Conservation (phyloP, 2,329 filamentous ascomycete species). For the Colletotrichum godetiae region DNA sequence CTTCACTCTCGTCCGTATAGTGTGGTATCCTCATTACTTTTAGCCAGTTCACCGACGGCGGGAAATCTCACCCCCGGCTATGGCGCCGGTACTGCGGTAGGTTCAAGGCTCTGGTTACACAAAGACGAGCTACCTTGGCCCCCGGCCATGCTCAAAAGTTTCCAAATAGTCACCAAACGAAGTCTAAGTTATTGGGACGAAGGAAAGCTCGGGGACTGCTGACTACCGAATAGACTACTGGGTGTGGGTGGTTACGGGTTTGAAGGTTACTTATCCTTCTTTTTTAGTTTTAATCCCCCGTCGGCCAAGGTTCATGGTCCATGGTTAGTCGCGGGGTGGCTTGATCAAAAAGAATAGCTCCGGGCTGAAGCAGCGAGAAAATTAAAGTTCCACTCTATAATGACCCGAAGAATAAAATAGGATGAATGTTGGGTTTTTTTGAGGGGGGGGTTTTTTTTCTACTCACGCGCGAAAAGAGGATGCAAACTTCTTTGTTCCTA, state of each 20-base stretch:
- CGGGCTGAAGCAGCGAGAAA: background rate
- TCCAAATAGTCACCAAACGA: background rate
- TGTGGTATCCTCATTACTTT: background rate
- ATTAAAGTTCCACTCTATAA: background rate
- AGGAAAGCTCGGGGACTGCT: background rate
- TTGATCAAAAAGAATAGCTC: background rate
- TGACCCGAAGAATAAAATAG: background rate
- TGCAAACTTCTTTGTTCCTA: background rate
- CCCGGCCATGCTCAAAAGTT: background rate
- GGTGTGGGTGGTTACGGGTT: background rate
- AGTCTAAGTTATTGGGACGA: background rate
- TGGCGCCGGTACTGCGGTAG: background rate
- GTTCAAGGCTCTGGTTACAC: background rate
- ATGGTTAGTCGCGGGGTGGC: background rate
- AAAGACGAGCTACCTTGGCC: background rate
- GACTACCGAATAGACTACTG: background rate
- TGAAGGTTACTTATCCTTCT: background rate
- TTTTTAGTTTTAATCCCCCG: background rate
- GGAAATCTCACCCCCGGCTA: background rate
- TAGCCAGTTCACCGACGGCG: background rate
- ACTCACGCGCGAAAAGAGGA: background rate
- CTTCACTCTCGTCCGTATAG: slow-evolving; percentile 3
- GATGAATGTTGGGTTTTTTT: no score
- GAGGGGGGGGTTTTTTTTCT: background rate
- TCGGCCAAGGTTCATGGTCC: background rate